Evolutionary conservation across 129 eudicot genomes (phyloP).

Genomic region (Artemisia annua): DNA sequence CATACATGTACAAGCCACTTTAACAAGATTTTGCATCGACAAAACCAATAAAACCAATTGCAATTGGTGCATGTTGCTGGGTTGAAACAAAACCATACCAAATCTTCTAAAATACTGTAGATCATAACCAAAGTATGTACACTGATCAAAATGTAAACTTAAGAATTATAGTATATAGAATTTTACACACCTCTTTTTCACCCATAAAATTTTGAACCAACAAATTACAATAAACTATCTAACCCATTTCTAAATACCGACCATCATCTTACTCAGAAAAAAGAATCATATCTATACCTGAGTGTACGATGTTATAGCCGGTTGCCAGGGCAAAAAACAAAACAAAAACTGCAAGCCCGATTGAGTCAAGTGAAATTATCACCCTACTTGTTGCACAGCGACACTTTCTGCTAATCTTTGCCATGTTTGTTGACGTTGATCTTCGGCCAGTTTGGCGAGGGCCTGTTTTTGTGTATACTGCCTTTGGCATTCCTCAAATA

Average conservation of each 20-base stretch:
- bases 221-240: conserved; percentile 33
- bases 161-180: conserved; percentile 27
- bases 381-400: conserved; percentile 47
- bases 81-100: neutral
- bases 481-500: conserved; percentile 79
- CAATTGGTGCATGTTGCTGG: no score
- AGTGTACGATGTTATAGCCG: conserved; percentile 32
- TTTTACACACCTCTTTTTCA: conserved; percentile 36
- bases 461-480: conserved; percentile 60
- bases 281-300: conserved; percentile 38
- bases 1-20: no score
- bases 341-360: conserved; percentile 22
- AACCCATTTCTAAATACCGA: conserved; percentile 42
- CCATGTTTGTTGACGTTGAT: conserved; percentile 62
- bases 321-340: conserved; percentile 28
- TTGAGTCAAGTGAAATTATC: conserved; percentile 25
- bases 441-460: conserved; percentile 41
- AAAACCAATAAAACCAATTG: neutral
- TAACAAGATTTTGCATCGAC: neutral
- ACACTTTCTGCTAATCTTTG: conserved; percentile 54
- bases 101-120: neutral
- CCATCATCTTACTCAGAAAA: conserved; percentile 31
- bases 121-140: conserved; percentile 27
- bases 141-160: conserved; percentile 13
- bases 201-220: conserved; percentile 18